phyloP scores from a whole-genome alignment of 2,329 filamentous ascomycete genomes.

The Apiospora kogelbergensis region DNA sequence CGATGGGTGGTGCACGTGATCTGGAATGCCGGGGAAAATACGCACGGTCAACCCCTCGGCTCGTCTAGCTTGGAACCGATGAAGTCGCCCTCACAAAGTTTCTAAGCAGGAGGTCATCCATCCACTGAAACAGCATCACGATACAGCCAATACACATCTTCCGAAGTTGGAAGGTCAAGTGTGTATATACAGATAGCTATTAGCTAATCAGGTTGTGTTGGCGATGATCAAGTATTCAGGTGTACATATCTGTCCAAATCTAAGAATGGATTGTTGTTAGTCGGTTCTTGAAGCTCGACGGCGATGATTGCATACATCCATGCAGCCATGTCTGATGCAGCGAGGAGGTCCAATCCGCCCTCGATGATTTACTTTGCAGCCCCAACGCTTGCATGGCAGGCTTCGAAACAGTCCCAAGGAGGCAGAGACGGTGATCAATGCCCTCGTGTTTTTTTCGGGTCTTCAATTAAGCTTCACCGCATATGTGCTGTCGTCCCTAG shows the following conservation, averaged over 20 bases:
- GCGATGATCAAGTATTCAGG: too few species aligned
- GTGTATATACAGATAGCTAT: background rate
- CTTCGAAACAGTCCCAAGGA: background rate
- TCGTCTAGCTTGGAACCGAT: background rate
- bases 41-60: background rate
- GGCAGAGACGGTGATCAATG: background rate
- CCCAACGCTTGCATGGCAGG: background rate
- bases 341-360: background rate
- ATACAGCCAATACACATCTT: background rate
- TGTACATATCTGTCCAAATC: too few species aligned
- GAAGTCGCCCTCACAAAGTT: background rate
- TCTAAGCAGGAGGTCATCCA: background rate
- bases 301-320: background rate
- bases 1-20: background rate
- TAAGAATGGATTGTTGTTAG: background rate
- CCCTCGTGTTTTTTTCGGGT: background rate
- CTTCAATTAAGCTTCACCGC: slow-evolving; percentile 2
- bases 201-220: too few species aligned
- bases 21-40: background rate
- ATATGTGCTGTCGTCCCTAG: background rate
- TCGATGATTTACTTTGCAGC: slow-evolving; percentile 3
- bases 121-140: background rate
- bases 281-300: background rate
- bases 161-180: background rate
- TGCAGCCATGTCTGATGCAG: background rate